These are phyloP conservation scores for Talaromyces nanjingensis DNA, from an alignment of 495 filamentous ascomycete genomes.

Conservation along the genomic window DNA sequence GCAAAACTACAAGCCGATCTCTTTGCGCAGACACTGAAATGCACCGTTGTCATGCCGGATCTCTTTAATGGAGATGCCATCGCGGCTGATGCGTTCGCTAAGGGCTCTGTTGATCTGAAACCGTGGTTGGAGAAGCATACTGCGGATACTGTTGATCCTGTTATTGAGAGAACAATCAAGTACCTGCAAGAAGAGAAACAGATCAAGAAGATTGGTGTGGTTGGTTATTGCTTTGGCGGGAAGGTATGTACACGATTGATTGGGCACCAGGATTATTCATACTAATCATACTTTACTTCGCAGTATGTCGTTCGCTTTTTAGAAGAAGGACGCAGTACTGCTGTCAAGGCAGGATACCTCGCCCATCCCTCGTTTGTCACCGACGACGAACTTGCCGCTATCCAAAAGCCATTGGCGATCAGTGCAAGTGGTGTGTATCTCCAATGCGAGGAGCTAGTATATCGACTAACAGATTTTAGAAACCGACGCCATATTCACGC, in stretches of 20 bases:
- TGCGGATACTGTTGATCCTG: conserved; percentile 50
- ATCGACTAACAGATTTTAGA: conserved; percentile 33
- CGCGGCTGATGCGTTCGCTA: conserved; percentile 42
- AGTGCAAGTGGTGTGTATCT: conserved; percentile 52
- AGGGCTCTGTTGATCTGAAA: conserved; percentile 43
- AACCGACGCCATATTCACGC: conserved; percentile 64
- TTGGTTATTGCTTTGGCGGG: conserved; percentile 42
- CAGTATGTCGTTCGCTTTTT: conserved; percentile 39
- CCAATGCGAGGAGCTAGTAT: not conserved
- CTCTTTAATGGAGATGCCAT: conserved; percentile 69
- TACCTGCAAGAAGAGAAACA: conserved; percentile 52
- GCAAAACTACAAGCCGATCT: conserved; percentile 75
- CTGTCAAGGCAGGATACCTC: conserved; percentile 39
- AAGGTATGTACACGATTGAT: conserved; percentile 20
- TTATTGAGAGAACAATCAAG: conserved; percentile 53
- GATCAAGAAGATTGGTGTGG: conserved; percentile 49
- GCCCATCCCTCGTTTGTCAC: conserved; percentile 70
- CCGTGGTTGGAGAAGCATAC: conserved; percentile 51
- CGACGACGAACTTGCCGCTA: conserved; percentile 58
- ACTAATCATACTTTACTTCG: not conserved
- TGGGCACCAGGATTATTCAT: not conserved
- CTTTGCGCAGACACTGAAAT: conserved; percentile 66
- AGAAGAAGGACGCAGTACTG: conserved; percentile 15
- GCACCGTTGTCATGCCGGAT: conserved; percentile 69
- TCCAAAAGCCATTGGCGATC: conserved; percentile 63